Evolutionary conservation across 495 filamentous ascomycete species (phyloP), one percentile per base, ranked within the genome.

Genomic region (Parathielavia appendiculata): DNA sequence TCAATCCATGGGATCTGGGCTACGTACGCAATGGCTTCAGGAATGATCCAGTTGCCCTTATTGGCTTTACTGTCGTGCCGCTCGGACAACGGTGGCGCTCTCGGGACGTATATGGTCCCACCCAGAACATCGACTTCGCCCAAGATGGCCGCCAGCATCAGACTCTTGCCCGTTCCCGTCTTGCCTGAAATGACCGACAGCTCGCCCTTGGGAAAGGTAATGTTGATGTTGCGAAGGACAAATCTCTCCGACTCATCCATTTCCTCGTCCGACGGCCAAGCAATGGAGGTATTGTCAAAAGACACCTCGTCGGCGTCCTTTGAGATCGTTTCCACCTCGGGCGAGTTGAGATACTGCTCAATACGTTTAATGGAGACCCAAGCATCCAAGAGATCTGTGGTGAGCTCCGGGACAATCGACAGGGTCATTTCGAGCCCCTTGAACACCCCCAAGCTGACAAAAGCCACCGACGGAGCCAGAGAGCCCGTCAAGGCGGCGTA

Each of bases 1-100:
- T 92, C 89, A 57, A 93, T 90, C 89, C 89, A 93, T 0, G 89
- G 89, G 17, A 86, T 89, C 67, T 93, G 89, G 7, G 87, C 83
- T 30, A 93, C 88, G 66, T 85, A 93, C 0, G 88, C 88, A 47
- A 90, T 81, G 1, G 82, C 76, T 1, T 76, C 76, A 16, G 85
- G 81, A 20, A 90, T 76, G 51, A 88, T 83, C 88, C 88, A 91
- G 52, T 90, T 83, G 43, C 75, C 79, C 46, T 69, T 79, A 32
- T 80, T 85, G 0, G 85, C 87, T 61, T 78, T 79, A 51, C 67
- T 50, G 58, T 86, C 82, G 56, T 78, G 74, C 17, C 82, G 73
- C 8, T 83, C 72, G 11, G 69, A 56, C 5, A 75, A 67, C 0
- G 61, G 51, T 2, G 79, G 79, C 1, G 75, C 63, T 40, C 66